A percentile compares a stretch with the other conserved stretches of the same genome.
Conservation (phyloP, 2,329 filamentous ascomycete species). For the Pseudogymnoascus destructans region DNA sequence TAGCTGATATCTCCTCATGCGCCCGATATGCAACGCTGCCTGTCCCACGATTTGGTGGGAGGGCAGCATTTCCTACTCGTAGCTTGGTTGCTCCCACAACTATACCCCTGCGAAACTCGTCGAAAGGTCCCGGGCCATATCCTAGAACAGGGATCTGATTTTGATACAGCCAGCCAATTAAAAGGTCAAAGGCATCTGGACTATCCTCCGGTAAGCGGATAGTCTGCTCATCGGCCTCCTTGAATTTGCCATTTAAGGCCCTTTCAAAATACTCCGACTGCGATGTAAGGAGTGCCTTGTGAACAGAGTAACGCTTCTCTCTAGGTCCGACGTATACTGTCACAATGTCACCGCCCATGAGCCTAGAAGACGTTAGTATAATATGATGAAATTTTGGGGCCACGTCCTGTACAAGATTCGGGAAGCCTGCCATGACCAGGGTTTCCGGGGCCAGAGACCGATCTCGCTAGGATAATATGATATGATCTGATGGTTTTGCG, state of each 20-base stretch:
- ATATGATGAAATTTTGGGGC: not conserved
- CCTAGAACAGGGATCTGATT: not conserved
- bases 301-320: constrained; percentile 16
- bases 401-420: not conserved
- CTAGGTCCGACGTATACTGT: constrained; percentile 18
- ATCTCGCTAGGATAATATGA: not conserved
- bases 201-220: constrained; percentile 16
- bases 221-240: constrained; percentile 15
- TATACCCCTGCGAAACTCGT: not conserved
- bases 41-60: not conserved
- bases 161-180: constrained; percentile 18
- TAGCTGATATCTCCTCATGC: not conserved
- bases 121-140: not conserved
- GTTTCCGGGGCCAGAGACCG: not conserved
- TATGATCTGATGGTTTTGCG: not conserved
- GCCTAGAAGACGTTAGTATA: not conserved
- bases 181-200: constrained; percentile 14
- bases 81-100: constrained; percentile 2
- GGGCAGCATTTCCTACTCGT: not conserved
- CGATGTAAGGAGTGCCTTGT: constrained; percentile 18
- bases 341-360: constrained; percentile 17
- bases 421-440: not conserved
- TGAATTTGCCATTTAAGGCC: constrained; percentile 17
- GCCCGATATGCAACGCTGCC: not conserved
- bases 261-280: constrained; percentile 19